Percentiles rank a stretch among this genome's conserved stretches.
Evolutionary conservation across 257 asterid species (phyloP).

Genomic region (Anisodus acutangulus): DNA sequence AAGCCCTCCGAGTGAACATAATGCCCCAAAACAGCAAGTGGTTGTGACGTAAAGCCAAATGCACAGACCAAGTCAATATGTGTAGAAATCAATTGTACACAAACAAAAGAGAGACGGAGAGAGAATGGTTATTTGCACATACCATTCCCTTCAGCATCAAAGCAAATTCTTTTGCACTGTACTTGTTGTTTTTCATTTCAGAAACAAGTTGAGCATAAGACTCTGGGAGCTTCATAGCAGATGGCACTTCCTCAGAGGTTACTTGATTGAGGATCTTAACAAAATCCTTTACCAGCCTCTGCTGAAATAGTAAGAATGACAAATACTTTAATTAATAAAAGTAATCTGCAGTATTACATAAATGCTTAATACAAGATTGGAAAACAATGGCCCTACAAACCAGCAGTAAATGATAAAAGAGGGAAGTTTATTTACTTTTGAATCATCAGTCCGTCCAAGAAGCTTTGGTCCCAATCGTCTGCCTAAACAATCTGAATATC

Average conservation of each 20-base stretch:
- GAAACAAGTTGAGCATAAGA: slow-evolving; percentile 89
- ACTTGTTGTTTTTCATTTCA: slow-evolving; percentile 85
- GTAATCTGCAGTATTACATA: slow-evolving; percentile 8
- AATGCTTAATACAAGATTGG: background rate
- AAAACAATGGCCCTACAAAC: background rate
- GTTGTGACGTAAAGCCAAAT: background rate
- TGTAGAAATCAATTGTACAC: background rate
- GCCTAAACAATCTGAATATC: slow-evolving; percentile 88
- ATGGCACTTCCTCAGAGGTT: slow-evolving; percentile 85
- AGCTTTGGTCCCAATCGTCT: slow-evolving; percentile 95
- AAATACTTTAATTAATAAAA: background rate
- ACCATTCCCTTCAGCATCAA: slow-evolving; percentile 97
- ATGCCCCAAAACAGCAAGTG: background rate
- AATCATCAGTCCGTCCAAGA: slow-evolving; percentile 87
- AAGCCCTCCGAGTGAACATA: background rate
- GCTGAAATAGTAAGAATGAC: slow-evolving; percentile 44
- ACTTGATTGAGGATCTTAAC: slow-evolving; percentile 91
- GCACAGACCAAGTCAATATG: background rate
- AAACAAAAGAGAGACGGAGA: background rate
- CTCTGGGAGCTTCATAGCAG: slow-evolving; percentile 82
- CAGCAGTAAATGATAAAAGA: background rate
- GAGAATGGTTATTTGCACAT: slow-evolving; percentile 34
- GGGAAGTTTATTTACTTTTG: slow-evolving; percentile 66
- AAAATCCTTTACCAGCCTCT: slow-evolving; percentile 88
- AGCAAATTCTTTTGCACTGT: slow-evolving; percentile 84